Conservation (phyloP, 78 protist genomes). For the Pelomyxa schiedti region DNA sequence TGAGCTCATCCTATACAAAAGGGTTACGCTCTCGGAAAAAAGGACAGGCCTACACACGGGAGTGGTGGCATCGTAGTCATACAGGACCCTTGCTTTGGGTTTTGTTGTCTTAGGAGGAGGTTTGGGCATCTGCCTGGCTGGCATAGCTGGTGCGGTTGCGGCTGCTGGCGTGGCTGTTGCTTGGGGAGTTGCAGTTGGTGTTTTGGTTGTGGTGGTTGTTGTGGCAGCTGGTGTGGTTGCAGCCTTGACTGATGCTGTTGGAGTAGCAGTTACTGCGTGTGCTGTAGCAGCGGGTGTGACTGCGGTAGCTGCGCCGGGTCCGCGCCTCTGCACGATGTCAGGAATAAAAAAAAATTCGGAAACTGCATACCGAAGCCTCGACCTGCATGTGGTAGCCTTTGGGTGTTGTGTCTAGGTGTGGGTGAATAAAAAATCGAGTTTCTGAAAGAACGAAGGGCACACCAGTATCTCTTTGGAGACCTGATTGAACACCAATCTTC, state of each 20-base stretch:
- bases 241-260: conserved; percentile 7
- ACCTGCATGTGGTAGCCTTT: conserved; percentile 35
- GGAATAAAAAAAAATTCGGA: no score
- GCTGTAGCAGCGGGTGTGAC: no score
- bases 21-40: no score
- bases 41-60: no score
- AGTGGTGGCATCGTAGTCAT: conserved; percentile 47
- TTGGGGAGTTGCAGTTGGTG: background rate
- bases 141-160: background rate
- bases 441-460: background rate
- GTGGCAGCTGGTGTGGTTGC: no score
- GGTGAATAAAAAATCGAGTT: background rate
- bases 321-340: no score
- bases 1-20: conserved; percentile 67
- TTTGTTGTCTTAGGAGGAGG: conserved; percentile 11
- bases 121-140: conserved; percentile 29
- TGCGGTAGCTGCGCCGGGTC: no score
- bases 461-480: conserved; percentile 38
- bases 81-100: conserved; percentile 46
- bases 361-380: no score
- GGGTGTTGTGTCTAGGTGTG: conserved; percentile 41
- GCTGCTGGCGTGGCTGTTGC: background rate
- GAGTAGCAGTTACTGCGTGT: no score
- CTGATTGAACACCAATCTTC: conserved; percentile 27
- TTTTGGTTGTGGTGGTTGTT: no score